Conservation (phyloP, 352 stramenopile species). For the Globisporangium solare region DNA sequence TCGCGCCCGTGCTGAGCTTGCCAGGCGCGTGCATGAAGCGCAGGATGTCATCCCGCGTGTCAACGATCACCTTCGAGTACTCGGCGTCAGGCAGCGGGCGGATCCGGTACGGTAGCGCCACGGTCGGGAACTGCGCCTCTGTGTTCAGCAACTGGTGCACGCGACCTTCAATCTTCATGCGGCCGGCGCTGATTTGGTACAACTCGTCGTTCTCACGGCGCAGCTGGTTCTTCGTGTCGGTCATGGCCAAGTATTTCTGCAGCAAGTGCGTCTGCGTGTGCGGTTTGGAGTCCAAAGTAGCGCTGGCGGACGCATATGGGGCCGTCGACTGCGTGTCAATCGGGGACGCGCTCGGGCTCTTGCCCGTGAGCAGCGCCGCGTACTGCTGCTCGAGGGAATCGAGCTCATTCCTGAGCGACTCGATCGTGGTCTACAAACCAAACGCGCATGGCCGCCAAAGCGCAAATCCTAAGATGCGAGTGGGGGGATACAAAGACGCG, state of each 20-base stretch:
- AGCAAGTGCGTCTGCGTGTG: constrained; percentile 14
- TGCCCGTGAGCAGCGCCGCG: constrained; percentile 22
- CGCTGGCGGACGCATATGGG: not conserved
- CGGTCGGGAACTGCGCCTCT: constrained; percentile 23
- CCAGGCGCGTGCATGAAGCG: constrained; percentile 32
- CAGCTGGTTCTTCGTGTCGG: constrained; percentile 38
- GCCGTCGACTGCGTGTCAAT: not conserved
- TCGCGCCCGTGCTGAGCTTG: constrained; percentile 41
- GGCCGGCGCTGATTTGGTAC: constrained; percentile 39
- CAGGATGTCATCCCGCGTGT: constrained; percentile 44
- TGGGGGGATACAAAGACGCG: too few species aligned
- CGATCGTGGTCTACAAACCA: constrained; percentile 40
- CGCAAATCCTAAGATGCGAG: not conserved
- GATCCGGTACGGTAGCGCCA: constrained; percentile 28
- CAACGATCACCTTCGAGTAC: constrained; percentile 43
- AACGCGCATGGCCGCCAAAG: not conserved
- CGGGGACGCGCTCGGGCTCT: not conserved
- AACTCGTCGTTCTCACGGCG: constrained; percentile 53
- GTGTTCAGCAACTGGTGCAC: constrained; percentile 52
- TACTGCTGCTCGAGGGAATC: constrained; percentile 43
- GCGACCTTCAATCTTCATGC: constrained; percentile 48
- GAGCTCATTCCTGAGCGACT: constrained; percentile 41
- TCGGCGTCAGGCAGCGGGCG: constrained; percentile 22
- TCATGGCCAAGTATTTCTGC: constrained; percentile 40
- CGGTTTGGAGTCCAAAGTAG: too few species aligned